Percentiles rank a stretch among this genome's conserved stretches.
These are phyloP conservation scores for Chrysanthemum seticuspe DNA, from an alignment of 129 eudicot species.

Conservation along the genomic window DNA sequence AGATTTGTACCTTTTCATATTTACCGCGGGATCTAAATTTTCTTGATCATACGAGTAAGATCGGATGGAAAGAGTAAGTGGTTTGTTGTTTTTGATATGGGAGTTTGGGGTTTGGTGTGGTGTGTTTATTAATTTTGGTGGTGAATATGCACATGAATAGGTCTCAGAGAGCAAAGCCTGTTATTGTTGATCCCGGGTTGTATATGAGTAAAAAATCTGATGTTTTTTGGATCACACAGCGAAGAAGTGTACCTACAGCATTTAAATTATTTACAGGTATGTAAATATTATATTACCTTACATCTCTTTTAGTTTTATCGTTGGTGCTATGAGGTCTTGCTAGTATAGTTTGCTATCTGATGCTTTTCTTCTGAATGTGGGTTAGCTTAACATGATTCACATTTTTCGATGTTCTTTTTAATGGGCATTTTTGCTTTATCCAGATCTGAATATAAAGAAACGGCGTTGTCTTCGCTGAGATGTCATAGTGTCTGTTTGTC, in stretches of 20 bases:
- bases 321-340: too few relatives aligned
- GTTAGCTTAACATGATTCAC: constrained; percentile 2
- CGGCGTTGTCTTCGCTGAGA: neutral
- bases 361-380: neutral
- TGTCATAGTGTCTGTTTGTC: neutral
- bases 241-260: constrained; percentile 80
- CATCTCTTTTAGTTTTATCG: too few relatives aligned
- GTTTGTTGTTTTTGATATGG: neutral
- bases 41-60: constrained; percentile 80
- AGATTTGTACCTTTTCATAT: constrained; percentile 76
- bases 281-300: too few relatives aligned
- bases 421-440: neutral
- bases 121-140: neutral
- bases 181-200: constrained; percentile 87
- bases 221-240: constrained; percentile 68
- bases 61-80: constrained; percentile 91
- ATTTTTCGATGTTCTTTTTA: neutral
- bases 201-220: constrained; percentile 66
- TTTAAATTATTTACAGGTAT: constrained; percentile 84
- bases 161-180: constrained; percentile 69
- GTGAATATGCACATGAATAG: constrained; percentile 24
- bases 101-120: neutral
- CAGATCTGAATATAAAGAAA: neutral
- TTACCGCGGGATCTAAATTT: constrained; percentile 85
- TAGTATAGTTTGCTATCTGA: neutral